Evolutionary conservation across 176 grass and related monocot genomes (phyloP).

Genomic region (Ensete ventricosum): DNA sequence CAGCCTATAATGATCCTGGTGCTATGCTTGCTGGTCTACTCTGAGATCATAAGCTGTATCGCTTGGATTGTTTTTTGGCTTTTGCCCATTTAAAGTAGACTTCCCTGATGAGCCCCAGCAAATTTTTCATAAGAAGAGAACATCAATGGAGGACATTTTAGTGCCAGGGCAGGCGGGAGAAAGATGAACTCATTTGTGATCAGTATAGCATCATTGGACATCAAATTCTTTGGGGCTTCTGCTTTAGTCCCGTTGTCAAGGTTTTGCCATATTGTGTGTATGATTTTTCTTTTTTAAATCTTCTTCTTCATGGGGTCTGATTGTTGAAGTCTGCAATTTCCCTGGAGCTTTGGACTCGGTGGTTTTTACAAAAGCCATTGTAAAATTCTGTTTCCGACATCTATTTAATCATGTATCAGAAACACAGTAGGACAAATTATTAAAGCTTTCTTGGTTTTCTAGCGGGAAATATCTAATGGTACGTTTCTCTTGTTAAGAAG

Average conservation of each 20-base stretch:
- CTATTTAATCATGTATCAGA: slow-evolving; percentile 1
- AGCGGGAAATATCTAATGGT: not conserved
- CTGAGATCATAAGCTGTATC: slow-evolving; percentile 30
- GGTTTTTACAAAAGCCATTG: slow-evolving; percentile 10
- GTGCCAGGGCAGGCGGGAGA: slow-evolving; percentile 22
- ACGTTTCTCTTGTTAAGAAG: not conserved
- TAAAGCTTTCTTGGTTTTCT: not conserved
- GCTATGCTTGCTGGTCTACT: slow-evolving; percentile 82
- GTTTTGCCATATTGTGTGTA: slow-evolving; percentile 39
- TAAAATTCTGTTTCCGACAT: not conserved
- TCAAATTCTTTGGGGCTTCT: slow-evolving; percentile 57
- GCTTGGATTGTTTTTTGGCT: slow-evolving; percentile 29
- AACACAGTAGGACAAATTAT: not conserved
- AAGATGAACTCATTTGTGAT: not conserved
- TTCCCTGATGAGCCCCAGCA: slow-evolving; percentile 25
- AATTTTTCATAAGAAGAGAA: slow-evolving; percentile 31
- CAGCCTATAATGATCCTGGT: slow-evolving; percentile 70
- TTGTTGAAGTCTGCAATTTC: not conserved
- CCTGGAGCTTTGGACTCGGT: not conserved
- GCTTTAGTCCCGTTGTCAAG: slow-evolving; percentile 26
- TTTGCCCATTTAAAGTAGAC: slow-evolving; percentile 31
- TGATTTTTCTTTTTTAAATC: slow-evolving; percentile 20
- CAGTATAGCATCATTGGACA: not conserved
- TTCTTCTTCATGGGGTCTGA: slow-evolving; percentile 7
- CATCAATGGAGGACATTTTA: slow-evolving; percentile 22